A percentile compares a stretch with the other conserved stretches of the same genome.
Evolutionary conservation across 257 asterid species (phyloP).

Genomic region (Ilex asprella): DNA sequence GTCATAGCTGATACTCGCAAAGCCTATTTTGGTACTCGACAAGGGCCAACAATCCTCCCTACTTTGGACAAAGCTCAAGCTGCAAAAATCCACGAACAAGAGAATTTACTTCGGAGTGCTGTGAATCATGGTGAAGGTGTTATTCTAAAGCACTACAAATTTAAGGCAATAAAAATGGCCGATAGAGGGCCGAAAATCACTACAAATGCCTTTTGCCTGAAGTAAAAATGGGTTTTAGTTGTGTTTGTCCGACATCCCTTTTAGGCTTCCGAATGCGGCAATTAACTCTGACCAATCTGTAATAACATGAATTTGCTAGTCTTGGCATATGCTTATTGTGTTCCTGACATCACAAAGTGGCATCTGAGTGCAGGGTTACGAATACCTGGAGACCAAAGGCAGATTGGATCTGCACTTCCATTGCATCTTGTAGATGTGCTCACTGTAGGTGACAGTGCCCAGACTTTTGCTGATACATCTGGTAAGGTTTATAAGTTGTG

Average conservation of each 20-base stretch:
- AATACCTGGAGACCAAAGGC: constrained; percentile 80
- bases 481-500: constrained; percentile 31
- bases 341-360: not conserved
- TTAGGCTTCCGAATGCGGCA: too few relatives aligned
- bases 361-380: constrained; percentile 51
- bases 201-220: too few relatives aligned
- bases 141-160: not conserved
- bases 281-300: too few relatives aligned
- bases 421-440: constrained; percentile 78
- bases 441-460: constrained; percentile 38
- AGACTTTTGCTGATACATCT: constrained; percentile 64
- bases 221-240: too few relatives aligned
- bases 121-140: constrained; percentile 96
- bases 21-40: constrained; percentile 81
- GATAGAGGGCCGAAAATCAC: too few relatives aligned
- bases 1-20: constrained; percentile 90
- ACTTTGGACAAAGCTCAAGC: constrained; percentile 97
- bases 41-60: constrained; percentile 86
- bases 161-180: too few relatives aligned
- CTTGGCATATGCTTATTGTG: constrained; percentile 3
- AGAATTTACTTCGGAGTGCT: constrained; percentile 80
- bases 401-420: constrained; percentile 75
- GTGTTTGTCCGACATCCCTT: too few relatives aligned
- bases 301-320: not conserved
- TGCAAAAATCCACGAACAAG: constrained; percentile 96